Evolutionary conservation across 768 basidiomycete species (phyloP).

Genomic region (Ramaria sp.): DNA sequence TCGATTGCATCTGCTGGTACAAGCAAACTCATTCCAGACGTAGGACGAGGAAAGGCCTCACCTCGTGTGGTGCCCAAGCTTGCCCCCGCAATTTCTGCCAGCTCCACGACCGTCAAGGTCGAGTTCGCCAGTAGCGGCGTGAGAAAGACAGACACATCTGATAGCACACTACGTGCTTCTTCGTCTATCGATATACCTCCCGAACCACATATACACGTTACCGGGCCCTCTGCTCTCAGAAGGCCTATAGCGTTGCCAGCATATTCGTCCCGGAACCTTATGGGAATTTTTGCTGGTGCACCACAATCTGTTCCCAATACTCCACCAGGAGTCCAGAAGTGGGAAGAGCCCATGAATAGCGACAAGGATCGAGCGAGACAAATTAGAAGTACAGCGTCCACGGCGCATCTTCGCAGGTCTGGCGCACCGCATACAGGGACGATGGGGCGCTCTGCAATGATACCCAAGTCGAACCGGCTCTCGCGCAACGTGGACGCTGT

Average conservation of each 20-base stretch:
- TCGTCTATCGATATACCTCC: not conserved
- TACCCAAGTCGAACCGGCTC: conserved; percentile 23
- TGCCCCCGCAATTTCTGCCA: conserved; percentile 75
- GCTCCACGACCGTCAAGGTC: conserved; percentile 88
- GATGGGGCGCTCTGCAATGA: conserved; percentile 10
- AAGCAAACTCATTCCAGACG: not conserved
- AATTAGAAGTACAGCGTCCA: conserved; percentile 13
- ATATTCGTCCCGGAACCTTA: conserved; percentile 29
- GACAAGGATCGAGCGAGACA: conserved; percentile 12
- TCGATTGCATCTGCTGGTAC: not conserved
- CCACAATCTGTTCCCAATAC: conserved; percentile 31
- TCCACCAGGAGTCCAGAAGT: conserved; percentile 38
- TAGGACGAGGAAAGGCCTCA: not conserved
- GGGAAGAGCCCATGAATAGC: conserved; percentile 52
- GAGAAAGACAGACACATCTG: conserved; percentile 29
- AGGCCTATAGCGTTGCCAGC: not conserved
- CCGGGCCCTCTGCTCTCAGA: not conserved
- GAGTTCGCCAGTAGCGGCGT: conserved; percentile 76
- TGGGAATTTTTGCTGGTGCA: conserved; percentile 92
- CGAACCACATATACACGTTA: not conserved
- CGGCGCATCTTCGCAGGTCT: not conserved
- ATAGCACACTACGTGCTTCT: not conserved
- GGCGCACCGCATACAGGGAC: not conserved
- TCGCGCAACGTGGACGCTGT: conserved; percentile 73
- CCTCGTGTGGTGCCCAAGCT: not conserved